phyloP scores from a whole-genome alignment of 2,329 filamentous ascomycete species.

The Aspergillus novofumigatus region DNA sequence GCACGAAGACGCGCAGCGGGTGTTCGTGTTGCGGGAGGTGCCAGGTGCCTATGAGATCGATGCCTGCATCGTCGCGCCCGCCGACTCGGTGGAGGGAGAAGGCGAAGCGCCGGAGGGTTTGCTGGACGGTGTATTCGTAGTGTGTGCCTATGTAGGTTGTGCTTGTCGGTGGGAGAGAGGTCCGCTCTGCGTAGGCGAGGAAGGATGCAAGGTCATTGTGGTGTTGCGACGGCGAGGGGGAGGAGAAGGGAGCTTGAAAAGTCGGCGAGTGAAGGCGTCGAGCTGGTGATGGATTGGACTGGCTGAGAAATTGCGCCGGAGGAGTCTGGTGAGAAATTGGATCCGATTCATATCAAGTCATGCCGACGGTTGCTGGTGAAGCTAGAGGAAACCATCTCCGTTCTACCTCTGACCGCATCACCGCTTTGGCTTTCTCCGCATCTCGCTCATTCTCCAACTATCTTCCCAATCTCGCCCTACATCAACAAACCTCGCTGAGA shows the following conservation, averaged over 20 bases:
- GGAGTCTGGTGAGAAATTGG: neutral
- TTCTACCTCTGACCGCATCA: neutral
- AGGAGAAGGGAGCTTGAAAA: conserved; percentile 34
- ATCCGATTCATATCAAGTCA: neutral
- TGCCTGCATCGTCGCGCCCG: conserved; percentile 43
- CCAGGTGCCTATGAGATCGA: conserved; percentile 47
- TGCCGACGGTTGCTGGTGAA: neutral
- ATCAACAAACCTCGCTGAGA: neutral
- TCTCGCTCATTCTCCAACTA: neutral
- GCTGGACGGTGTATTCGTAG: conserved; percentile 45
- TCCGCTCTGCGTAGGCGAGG: conserved; percentile 38
- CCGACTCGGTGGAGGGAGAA: conserved; percentile 42
- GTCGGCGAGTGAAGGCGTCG: conserved; percentile 28
- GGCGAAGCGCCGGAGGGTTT: conserved; percentile 36
- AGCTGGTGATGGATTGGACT: neutral
- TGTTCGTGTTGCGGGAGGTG: conserved; percentile 32
- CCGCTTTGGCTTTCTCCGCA: neutral
- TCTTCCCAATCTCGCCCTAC: neutral
- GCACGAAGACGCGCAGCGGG: conserved; percentile 41
- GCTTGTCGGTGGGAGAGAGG: conserved; percentile 31
- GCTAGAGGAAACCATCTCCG: neutral
- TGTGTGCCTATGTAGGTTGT: conserved; percentile 43
- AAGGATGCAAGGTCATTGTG: conserved; percentile 39
- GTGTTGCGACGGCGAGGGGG: conserved; percentile 31
- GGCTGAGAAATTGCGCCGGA: neutral